Evolutionary conservation across 148 eudicot species (phyloP).

Genomic region (Bassia scoparia): DNA sequence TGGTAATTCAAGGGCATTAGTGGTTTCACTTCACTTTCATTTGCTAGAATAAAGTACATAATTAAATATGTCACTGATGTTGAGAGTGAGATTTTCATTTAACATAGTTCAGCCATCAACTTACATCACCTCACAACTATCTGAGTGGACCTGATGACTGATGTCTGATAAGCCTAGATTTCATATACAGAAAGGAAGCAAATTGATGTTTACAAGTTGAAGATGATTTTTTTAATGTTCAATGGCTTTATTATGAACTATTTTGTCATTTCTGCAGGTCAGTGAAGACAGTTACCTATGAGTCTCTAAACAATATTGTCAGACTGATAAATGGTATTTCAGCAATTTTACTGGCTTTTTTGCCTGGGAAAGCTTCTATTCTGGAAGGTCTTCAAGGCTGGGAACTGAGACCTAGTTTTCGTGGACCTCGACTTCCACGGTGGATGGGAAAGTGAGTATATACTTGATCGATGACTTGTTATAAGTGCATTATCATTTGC

Average conservation of each 20-base stretch:
- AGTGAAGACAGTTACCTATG: constrained; percentile 86
- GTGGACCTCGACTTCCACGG: constrained; percentile 92
- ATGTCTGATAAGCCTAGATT: neutral
- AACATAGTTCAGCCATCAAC: neutral
- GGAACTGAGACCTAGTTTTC: constrained; percentile 90
- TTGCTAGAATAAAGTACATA: neutral
- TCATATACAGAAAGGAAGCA: neutral
- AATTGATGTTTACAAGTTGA: neutral
- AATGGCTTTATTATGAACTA: neutral
- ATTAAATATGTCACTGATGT: neutral
- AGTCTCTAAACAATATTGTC: constrained; percentile 69
- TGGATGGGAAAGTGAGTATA: constrained; percentile 97
- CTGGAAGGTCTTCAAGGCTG: constrained; percentile 98
- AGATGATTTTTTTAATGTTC: neutral
- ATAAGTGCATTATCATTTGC: neutral
- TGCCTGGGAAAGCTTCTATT: constrained; percentile 87
- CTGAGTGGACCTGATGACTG: neutral
- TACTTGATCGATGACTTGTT: constrained; percentile 2
- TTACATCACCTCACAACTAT: neutral
- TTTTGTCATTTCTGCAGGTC: constrained; percentile 48
- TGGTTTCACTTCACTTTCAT: neutral
- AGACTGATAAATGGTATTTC: constrained; percentile 89
- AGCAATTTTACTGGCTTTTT: constrained; percentile 68
- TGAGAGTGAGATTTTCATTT: neutral
- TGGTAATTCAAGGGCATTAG: too few species aligned